Percentiles rank a stretch among this genome's conserved stretches.
Evolutionary conservation across 2,329 filamentous ascomycete species (phyloP).

Genomic region (Cercospora canescens): DNA sequence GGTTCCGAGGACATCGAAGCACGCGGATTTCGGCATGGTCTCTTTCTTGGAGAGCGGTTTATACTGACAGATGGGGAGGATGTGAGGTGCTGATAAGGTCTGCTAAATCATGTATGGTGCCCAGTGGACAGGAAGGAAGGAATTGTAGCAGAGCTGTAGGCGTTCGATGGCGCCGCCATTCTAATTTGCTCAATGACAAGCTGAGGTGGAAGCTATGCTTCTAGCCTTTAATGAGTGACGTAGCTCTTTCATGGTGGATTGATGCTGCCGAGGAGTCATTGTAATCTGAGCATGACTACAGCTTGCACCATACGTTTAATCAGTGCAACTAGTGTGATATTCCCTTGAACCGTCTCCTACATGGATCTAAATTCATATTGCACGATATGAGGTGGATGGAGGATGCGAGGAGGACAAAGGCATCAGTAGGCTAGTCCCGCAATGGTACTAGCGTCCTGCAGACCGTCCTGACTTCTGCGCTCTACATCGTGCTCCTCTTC

Average conservation of each 20-base stretch:
- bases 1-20: slow-evolving; percentile 35
- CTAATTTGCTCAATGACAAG: background rate
- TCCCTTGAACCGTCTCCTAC: background rate
- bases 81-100: background rate
- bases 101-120: background rate
- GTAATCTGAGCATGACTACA: background rate
- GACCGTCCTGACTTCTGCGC: background rate
- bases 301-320: background rate
- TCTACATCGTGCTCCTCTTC: background rate
- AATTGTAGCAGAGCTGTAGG: background rate
- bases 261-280: background rate
- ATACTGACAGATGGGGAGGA: background rate
- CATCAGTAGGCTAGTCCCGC: background rate
- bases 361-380: background rate
- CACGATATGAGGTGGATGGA: background rate
- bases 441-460: background rate
- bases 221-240: no score
- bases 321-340: background rate
- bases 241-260: background rate
- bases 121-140: no score
- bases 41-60: background rate
- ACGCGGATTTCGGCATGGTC: slow-evolving; percentile 28
- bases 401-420: no score
- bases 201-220: slow-evolving; percentile 4
- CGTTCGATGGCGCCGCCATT: background rate